phyloP scores from a whole-genome alignment of 202 grass and related monocot species.

The Sporobolus alterniflorus region DNA sequence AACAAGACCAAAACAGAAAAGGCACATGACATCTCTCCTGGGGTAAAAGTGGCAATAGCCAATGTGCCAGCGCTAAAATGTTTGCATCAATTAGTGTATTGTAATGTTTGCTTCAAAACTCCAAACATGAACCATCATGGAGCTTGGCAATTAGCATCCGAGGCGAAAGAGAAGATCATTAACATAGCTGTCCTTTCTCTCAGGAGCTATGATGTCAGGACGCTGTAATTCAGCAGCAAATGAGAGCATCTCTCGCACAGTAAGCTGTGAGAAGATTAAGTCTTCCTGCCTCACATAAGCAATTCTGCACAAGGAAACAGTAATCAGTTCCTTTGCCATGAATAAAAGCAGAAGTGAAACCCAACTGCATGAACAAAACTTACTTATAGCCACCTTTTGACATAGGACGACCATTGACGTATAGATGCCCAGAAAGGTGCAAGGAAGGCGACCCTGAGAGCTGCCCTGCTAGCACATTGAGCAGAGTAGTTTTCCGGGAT shows the following conservation, averaged over 20 bases:
- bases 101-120: not conserved
- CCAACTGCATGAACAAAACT: not conserved
- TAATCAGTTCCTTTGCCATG: not conserved
- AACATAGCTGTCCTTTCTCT: slow-evolving; percentile 73
- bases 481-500: slow-evolving; percentile 91
- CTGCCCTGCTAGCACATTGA: slow-evolving; percentile 92
- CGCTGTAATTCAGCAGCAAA: slow-evolving; percentile 95
- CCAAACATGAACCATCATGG: not conserved
- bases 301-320: slow-evolving; percentile 49
- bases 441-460: slow-evolving; percentile 64
- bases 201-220: slow-evolving; percentile 54
- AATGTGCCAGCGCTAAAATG: not conserved
- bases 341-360: not conserved
- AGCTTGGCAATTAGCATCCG: slow-evolving; percentile 56
- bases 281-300: slow-evolving; percentile 94
- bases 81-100: not conserved
- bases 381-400: slow-evolving; percentile 71
- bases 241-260: slow-evolving; percentile 74
- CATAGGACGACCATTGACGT: slow-evolving; percentile 65
- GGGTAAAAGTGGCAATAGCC: not conserved
- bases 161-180: slow-evolving; percentile 78
- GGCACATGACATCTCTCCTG: not conserved
- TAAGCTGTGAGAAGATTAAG: slow-evolving; percentile 91
- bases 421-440: slow-evolving; percentile 69
- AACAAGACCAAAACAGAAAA: not conserved